Conservation (phyloP, 441 rosid genomes). For the Erodium trifolium region DNA sequence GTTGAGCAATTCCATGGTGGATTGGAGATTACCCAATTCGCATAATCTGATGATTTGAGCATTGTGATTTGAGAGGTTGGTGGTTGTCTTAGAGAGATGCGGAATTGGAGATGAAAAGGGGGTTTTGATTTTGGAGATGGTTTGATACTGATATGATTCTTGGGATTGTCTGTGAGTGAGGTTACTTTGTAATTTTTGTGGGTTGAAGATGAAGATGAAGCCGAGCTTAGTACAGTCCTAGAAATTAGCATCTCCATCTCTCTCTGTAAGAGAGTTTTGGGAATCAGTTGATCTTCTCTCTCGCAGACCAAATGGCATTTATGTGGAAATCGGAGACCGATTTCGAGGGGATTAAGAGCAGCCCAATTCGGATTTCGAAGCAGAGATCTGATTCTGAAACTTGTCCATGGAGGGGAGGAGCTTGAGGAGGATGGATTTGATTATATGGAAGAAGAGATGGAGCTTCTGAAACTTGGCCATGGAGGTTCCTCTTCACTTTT, state of each 20-base stretch:
- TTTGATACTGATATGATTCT: conserved; percentile 18
- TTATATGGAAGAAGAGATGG: no score
- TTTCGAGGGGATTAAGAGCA: conserved; percentile 6
- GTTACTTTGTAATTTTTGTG: conserved; percentile 10
- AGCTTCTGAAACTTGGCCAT: no score
- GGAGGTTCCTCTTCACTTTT: no score
- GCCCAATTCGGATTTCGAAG: background rate
- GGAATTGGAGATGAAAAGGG: conserved; percentile 17
- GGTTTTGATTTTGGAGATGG: conserved; percentile 22
- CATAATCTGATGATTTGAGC: conserved; percentile 29
- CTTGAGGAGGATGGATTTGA: no score
- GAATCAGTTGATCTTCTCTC: background rate
- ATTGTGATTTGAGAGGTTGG: conserved; percentile 24
- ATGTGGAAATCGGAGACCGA: conserved; percentile 5
- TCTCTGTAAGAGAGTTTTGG: background rate
- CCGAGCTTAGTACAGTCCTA: conserved; percentile 18
- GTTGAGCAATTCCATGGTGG: conserved; percentile 38
- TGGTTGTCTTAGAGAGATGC: conserved; percentile 15
- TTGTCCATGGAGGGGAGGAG: no score
- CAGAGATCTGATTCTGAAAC: background rate
- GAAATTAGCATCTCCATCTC: conserved; percentile 31
- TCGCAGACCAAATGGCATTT: background rate
- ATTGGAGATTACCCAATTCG: conserved; percentile 34
- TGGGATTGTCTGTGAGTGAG: conserved; percentile 16
- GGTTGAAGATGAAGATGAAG: conserved; percentile 4